Percentiles rank a stretch among this genome's conserved stretches.
Conservation (phyloP, 257 asterid genomes). For the Nicotiana tomentosiformis region DNA sequence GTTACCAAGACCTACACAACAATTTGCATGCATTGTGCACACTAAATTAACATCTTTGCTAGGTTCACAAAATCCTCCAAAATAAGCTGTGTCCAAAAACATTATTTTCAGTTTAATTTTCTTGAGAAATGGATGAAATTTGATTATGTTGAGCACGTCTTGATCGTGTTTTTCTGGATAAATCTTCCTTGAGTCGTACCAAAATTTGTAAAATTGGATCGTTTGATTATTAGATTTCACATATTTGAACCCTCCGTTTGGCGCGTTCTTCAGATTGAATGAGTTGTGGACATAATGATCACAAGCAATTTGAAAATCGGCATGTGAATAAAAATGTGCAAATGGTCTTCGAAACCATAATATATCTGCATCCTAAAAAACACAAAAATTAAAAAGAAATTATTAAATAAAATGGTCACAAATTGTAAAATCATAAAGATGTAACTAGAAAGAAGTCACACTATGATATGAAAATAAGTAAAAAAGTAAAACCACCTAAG, state of each 20-base stretch:
- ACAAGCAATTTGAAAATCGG: slow-evolving; percentile 43
- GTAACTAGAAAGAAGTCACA: too few species aligned
- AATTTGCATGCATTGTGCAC: slow-evolving; percentile 68
- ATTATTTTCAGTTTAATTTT: slow-evolving; percentile 38
- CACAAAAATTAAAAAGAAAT: neutral
- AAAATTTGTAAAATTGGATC: slow-evolving; percentile 40
- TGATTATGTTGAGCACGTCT: slow-evolving; percentile 42
- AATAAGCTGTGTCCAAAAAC: slow-evolving; percentile 39
- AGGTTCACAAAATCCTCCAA: slow-evolving; percentile 54
- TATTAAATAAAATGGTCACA: too few species aligned
- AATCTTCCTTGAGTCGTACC: slow-evolving; percentile 31
- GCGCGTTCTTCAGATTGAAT: slow-evolving; percentile 20
- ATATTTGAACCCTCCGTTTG: slow-evolving; percentile 45
- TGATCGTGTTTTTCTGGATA: slow-evolving; percentile 43
- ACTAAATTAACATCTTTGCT: slow-evolving; percentile 42
- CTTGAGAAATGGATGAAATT: slow-evolving; percentile 22
- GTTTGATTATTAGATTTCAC: slow-evolving; percentile 37
- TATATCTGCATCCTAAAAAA: slow-evolving; percentile 47
- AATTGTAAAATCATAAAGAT: too few species aligned
- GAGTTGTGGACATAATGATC: slow-evolving; percentile 24
- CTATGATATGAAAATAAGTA: too few species aligned
- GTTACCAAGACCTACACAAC: slow-evolving; percentile 50
- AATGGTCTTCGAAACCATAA: slow-evolving; percentile 58
- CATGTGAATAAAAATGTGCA: slow-evolving; percentile 29
- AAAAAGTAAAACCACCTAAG: too few species aligned